These are phyloP conservation scores for Xylariomycetidae sp. DNA, from an alignment of 2,329 filamentous ascomycete genomes.

Conservation along the genomic window DNA sequence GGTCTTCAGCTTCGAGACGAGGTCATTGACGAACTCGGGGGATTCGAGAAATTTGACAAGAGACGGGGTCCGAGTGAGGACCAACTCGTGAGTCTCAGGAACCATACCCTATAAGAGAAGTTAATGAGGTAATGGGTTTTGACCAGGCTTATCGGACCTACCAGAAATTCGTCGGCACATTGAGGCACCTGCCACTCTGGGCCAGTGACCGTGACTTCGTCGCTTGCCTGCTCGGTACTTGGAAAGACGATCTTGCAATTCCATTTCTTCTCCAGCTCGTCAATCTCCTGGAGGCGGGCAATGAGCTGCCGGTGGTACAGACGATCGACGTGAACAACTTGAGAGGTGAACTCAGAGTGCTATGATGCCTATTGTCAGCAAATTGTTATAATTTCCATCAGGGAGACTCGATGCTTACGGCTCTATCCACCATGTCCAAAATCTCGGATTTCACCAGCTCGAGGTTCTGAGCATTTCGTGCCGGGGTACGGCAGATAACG, in stretches of 20 bases:
- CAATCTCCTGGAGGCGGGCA: slow-evolving; percentile 80
- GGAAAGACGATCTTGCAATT: slow-evolving; percentile 99
- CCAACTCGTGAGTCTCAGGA: slow-evolving; percentile 88
- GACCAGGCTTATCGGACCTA: slow-evolving; percentile 34
- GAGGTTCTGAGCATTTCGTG: slow-evolving; percentile 92
- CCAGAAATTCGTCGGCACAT: slow-evolving; percentile 90
- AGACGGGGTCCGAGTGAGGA: slow-evolving; percentile 70
- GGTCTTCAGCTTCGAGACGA: slow-evolving; percentile 77
- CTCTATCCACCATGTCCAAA: slow-evolving; percentile 98
- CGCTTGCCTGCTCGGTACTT: slow-evolving; percentile 94
- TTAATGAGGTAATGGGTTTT: slow-evolving; percentile 23
- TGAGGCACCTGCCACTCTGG: slow-evolving; percentile 98
- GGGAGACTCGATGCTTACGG: slow-evolving; percentile 58
- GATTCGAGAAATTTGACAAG: slow-evolving; percentile 80
- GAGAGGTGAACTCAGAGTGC: slow-evolving; percentile 95
- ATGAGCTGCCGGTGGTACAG: slow-evolving; percentile 94
- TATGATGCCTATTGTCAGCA: no score
- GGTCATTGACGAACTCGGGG: slow-evolving; percentile 72
- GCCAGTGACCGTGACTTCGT: slow-evolving; percentile 91
- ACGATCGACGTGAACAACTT: slow-evolving; percentile 89
- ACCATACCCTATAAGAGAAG: slow-evolving; percentile 75
- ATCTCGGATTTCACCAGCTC: slow-evolving; percentile 99
- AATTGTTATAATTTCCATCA: no score
- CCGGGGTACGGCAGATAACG: slow-evolving; percentile 95
- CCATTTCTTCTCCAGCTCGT: slow-evolving; percentile 97